Conservation (phyloP, 192 early-diverging fungal genomes). For the Umbelopsis sp. region DNA sequence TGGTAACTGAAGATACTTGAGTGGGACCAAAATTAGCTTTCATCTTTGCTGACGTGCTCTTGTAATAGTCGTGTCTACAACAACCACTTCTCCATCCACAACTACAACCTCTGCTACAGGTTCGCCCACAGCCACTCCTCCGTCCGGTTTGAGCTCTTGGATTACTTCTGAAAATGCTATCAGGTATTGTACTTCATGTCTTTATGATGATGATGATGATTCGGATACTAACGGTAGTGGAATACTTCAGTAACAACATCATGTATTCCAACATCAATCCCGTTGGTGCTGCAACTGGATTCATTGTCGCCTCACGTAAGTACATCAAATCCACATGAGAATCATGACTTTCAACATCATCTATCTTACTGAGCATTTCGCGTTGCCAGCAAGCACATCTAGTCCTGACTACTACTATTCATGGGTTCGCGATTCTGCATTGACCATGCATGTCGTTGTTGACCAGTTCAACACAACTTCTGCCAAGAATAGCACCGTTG, state of each 20-base stretch:
- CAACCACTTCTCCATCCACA: slow-evolving; percentile 12
- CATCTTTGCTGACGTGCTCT: background rate
- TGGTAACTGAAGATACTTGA: background rate
- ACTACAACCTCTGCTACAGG: slow-evolving; percentile 3
- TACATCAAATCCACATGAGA: background rate
- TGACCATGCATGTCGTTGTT: slow-evolving; percentile 49
- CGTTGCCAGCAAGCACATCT: slow-evolving; percentile 9
- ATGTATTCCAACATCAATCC: slow-evolving; percentile 33
- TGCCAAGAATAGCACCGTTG: slow-evolving; percentile 21
- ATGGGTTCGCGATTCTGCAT: slow-evolving; percentile 72
- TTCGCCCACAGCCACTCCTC: slow-evolving; percentile 3
- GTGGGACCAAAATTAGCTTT: background rate
- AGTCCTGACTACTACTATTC: slow-evolving; percentile 75
- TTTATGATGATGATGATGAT: too few species aligned
- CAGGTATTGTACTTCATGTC: background rate
- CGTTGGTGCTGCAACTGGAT: slow-evolving; percentile 26
- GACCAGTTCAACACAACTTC: slow-evolving; percentile 23
- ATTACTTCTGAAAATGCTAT: slow-evolving; percentile 24
- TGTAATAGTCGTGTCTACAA: background rate
- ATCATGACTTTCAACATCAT: too few species aligned
- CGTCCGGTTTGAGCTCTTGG: slow-evolving; percentile 9
- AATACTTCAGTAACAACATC: background rate
- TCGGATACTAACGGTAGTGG: background rate
- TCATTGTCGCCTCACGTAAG: slow-evolving; percentile 33
- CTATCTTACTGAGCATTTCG: too few species aligned